These are phyloP conservation scores for Sclerotinia trifoliorum DNA, from an alignment of 2,329 filamentous ascomycete genomes.

Conservation along the genomic window DNA sequence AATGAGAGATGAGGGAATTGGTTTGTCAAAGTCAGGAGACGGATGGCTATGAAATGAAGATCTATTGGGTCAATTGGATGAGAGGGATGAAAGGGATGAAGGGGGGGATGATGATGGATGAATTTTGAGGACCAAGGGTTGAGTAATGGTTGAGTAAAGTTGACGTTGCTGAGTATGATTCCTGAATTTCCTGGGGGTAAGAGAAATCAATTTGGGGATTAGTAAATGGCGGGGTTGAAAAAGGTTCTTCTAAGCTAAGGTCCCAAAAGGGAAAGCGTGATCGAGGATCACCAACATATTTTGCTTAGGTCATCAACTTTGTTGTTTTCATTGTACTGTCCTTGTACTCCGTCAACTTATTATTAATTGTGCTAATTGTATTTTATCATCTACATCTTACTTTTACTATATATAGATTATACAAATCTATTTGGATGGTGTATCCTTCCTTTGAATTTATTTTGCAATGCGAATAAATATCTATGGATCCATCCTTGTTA, in stretches of 20 bases:
- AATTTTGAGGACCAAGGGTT: neutral
- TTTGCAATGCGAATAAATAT: neutral
- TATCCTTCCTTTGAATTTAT: neutral
- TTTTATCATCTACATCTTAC: neutral
- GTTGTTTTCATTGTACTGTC: neutral
- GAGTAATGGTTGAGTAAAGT: constrained; percentile 4
- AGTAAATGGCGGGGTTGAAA: constrained; percentile 8
- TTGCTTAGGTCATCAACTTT: neutral
- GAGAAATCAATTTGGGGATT: constrained; percentile 18
- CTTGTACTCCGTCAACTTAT: too few species aligned
- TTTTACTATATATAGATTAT: neutral
- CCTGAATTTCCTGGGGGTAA: constrained; percentile 14
- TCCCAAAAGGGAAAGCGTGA: neutral
- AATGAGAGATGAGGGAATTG: neutral
- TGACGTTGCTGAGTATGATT: constrained; percentile 9
- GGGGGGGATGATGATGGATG: too few species aligned
- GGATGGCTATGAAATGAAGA: neutral
- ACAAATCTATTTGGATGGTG: neutral
- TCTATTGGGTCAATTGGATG: constrained; percentile 3
- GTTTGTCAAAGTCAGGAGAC: constrained; percentile 29
- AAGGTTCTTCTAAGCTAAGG: neutral
- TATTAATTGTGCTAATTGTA: too few species aligned
- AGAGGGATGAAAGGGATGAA: neutral
- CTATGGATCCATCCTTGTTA: neutral
- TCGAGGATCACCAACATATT: neutral